Percentiles rank a stretch among this genome's conserved stretches.
Evolutionary conservation across 345 rosid species (phyloP).

Genomic region (Salix purpurea): DNA sequence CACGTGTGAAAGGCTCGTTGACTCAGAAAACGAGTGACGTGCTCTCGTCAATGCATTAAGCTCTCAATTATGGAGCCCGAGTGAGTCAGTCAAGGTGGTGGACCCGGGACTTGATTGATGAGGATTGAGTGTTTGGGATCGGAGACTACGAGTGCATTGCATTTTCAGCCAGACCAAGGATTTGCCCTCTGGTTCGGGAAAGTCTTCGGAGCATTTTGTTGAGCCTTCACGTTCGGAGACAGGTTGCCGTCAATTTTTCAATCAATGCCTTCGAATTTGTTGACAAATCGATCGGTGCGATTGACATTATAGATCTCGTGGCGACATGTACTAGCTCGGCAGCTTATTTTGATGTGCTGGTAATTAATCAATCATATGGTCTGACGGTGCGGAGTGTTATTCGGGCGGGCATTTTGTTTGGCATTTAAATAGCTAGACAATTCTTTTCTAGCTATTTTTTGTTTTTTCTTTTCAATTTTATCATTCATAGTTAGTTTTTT

Average conservation of each 20-base stretch:
- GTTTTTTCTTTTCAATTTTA: too few relatives aligned
- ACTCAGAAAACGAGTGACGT: constrained; percentile 6
- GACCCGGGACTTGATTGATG: background rate
- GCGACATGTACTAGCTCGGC: background rate
- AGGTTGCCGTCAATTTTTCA: background rate
- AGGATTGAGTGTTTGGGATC: background rate
- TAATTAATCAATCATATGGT: background rate
- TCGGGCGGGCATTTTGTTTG: background rate
- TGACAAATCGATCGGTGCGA: background rate
- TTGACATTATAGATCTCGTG: background rate
- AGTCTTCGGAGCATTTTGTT: background rate
- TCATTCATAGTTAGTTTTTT: too few relatives aligned
- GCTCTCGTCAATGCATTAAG: background rate
- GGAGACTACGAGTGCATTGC: background rate
- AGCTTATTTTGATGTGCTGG: too few relatives aligned
- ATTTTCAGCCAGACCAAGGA: background rate
- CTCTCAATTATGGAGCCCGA: background rate
- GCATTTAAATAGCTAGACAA: background rate
- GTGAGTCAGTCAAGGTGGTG: background rate
- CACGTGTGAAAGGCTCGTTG: background rate
- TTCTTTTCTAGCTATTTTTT: too few relatives aligned
- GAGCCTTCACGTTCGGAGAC: background rate
- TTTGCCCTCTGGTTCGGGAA: background rate
- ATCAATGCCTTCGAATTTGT: background rate
- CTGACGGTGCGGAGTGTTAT: background rate